Base-by-base conservation (phyloP, 805 yeast species). In the Kodamaea neixiangensis region DNA sequence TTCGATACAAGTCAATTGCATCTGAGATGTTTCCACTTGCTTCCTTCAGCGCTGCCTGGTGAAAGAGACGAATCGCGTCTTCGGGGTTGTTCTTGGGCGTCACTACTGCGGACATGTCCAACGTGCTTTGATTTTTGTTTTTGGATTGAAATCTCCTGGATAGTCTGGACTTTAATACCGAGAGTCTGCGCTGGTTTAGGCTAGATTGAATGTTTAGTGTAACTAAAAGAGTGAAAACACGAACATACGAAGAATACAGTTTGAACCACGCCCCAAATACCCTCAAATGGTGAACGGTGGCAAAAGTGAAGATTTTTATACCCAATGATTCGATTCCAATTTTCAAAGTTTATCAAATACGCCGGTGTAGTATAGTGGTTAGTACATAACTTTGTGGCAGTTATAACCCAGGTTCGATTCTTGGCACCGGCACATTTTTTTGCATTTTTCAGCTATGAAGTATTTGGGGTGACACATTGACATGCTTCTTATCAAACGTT, bases 21-120 rank as follows among this genome's bases (percentile, higher is more conserved):
- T 90, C 96, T n/a, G 88, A 78, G 81, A 90, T 77, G 54, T 82
- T 73, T 0, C 97, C 97, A 46, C 75, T 79, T 31, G 78, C 71
- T 66, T 91, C 97, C 60, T 85, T 85, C 44, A 77, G 81, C 0
- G 85, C 80, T 2, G 90, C 97, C 46, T 75, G 66, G 58, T 86
- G 90, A 71, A 88, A 90, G 18, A 80, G 68, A 47, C 73, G 75
- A 39, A 89, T 68, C 2, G 96, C 96, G 44, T 71, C 68, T n/a
- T 40, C 17, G n/a, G 44, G 44, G 17, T 15, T 19, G 44, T 11
- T 29, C 15, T 40, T 40, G 44, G 33, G 29, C 2, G 44, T 21
- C 10, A 20, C 33, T 20, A 20, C 14, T 34, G 38, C 41, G 5
- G 41, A 37, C 41, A 37, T 37, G 17, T 7, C 13, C 7, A 25